phyloP scores from a whole-genome alignment of 306 rosid species.

The Cicer chorassanicum region DNA sequence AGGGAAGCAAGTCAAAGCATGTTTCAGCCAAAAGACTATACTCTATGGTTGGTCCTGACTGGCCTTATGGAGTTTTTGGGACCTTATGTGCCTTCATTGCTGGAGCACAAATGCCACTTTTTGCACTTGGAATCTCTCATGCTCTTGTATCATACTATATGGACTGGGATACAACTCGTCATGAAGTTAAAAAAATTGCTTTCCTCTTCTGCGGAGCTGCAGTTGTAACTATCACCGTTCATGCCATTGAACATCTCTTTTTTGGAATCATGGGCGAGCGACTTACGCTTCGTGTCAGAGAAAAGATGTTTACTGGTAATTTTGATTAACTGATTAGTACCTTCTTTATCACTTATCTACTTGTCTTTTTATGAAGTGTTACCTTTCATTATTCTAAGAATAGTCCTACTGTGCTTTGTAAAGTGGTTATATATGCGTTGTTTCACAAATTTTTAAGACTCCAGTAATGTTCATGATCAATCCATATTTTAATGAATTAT shows the following conservation, averaged over 20 bases:
- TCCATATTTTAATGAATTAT: constrained; percentile 28
- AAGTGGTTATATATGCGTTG: not conserved
- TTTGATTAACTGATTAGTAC: constrained; percentile 25
- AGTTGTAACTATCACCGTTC: constrained; percentile 72
- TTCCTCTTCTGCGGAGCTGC: constrained; percentile 78
- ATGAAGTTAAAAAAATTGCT: constrained; percentile 69
- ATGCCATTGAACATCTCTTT: constrained; percentile 82
- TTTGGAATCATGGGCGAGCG: constrained; percentile 97
- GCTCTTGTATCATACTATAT: constrained; percentile 92
- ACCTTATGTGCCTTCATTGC: constrained; percentile 79
- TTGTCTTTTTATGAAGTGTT: constrained; percentile 26
- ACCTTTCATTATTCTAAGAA: constrained; percentile 20
- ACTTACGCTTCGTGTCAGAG: constrained; percentile 89
- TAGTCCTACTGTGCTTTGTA: constrained; percentile 11
- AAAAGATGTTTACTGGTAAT: constrained; percentile 85
- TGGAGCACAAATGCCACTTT: constrained; percentile 97
- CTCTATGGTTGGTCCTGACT: constrained; percentile 88
- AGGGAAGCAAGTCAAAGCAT: constrained; percentile 48
- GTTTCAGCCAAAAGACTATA: constrained; percentile 71
- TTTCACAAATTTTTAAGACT: not conserved
- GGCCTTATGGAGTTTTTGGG: constrained; percentile 81
- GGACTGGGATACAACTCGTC: constrained; percentile 94
- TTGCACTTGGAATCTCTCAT: constrained; percentile 92
- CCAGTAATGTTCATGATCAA: constrained; percentile 32
- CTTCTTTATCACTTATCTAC: not conserved